These are phyloP conservation scores for Moniliophthora roreri DNA, from an alignment of 1,284 basidiomycete species.

Conservation along the genomic window DNA sequence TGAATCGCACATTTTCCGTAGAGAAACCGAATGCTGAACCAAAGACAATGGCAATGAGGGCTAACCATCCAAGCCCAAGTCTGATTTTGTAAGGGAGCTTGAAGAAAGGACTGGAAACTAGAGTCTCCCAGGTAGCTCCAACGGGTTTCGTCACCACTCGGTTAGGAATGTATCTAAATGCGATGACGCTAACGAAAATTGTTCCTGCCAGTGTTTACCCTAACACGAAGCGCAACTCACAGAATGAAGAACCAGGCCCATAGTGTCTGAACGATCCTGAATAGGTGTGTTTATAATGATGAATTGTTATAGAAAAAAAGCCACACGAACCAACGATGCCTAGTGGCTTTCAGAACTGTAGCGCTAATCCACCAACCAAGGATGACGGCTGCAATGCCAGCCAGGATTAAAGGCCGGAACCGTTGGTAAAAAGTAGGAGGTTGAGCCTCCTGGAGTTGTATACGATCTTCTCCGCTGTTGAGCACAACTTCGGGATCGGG, in stretches of 20 bases:
- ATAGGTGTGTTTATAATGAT: constrained; percentile 8
- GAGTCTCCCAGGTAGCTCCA: constrained; percentile 61
- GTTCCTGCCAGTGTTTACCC: constrained; percentile 1
- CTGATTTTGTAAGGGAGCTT: constrained; percentile 57
- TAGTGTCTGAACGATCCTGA: constrained; percentile 75
- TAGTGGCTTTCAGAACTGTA: constrained; percentile 63
- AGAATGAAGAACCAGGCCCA: constrained; percentile 80
- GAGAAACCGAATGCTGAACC: constrained; percentile 83
- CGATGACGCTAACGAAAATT: constrained; percentile 56
- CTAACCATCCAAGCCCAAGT: constrained; percentile 69
- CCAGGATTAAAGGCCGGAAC: constrained; percentile 47
- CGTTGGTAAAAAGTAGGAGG: constrained; percentile 18
- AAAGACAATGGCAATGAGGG: constrained; percentile 72
- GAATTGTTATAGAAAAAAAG: constrained; percentile 4
- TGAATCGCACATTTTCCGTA: constrained; percentile 51
- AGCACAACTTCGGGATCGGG: background rate
- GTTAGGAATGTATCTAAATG: constrained; percentile 78
- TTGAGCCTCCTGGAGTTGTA: constrained; percentile 3
- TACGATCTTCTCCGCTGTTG: constrained; percentile 3
- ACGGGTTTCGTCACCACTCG: constrained; percentile 66
- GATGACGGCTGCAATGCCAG: constrained; percentile 55
- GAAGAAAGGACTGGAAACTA: constrained; percentile 69
- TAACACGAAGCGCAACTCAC: constrained; percentile 34
- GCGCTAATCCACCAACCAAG: constrained; percentile 83
- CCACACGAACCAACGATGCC: constrained; percentile 63